These are phyloP conservation scores for Xylaria sp. DNA, from an alignment of 2,329 filamentous ascomycete species.

Conservation along the genomic window DNA sequence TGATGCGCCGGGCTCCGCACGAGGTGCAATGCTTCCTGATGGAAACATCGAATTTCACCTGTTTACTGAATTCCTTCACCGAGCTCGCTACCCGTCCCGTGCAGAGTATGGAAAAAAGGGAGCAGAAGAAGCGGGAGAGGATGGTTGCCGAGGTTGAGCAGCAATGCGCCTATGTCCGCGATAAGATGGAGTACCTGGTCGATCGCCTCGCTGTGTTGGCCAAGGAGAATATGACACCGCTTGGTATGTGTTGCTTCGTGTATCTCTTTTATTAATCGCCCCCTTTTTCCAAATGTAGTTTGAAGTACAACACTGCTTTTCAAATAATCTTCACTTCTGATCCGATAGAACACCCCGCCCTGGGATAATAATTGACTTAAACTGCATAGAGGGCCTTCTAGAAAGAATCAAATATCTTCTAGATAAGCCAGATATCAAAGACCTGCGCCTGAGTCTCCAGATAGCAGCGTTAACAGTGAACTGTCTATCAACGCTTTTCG, in stretches of 20 bases:
- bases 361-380: neutral
- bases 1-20: slow-evolving; percentile 22
- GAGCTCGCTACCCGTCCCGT: slow-evolving; percentile 12
- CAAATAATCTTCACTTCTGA: too few species aligned
- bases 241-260: slow-evolving; percentile 21
- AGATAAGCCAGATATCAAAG: slow-evolving; percentile 29
- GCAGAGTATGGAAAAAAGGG: neutral
- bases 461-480: slow-evolving; percentile 15
- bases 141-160: slow-evolving; percentile 11
- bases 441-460: slow-evolving; percentile 28
- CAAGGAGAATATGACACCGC: slow-evolving; percentile 8
- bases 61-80: slow-evolving; percentile 24
- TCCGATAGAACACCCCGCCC: neutral
- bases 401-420: slow-evolving; percentile 29
- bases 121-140: slow-evolving; percentile 12
- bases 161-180: slow-evolving; percentile 22
- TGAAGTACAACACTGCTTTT: too few species aligned
- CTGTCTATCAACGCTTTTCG: slow-evolving; percentile 24
- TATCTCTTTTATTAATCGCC: too few species aligned
- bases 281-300: neutral
- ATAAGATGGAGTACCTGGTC: slow-evolving; percentile 26
- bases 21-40: slow-evolving; percentile 25
- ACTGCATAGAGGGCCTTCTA: slow-evolving; percentile 15
- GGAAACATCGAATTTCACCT: slow-evolving; percentile 26
- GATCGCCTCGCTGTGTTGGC: slow-evolving; percentile 27